phyloP scores from a whole-genome alignment of 495 filamentous ascomycete species.

The Xylaria telfairii region DNA sequence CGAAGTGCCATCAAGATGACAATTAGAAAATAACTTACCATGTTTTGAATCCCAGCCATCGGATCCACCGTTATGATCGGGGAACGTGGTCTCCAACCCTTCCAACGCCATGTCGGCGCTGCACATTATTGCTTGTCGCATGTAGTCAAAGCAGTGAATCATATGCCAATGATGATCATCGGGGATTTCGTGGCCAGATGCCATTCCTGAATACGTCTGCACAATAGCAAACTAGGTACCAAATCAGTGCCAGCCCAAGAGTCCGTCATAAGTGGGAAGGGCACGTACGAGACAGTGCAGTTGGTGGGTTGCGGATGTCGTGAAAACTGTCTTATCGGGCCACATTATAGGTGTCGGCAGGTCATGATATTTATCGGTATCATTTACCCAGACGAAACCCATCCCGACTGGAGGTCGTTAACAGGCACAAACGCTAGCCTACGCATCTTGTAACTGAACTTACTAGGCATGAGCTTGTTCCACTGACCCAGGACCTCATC shows the following conservation, averaged over 20 bases:
- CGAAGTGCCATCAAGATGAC: neutral
- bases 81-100: constrained; percentile 52
- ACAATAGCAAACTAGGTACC: constrained; percentile 47
- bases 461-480: constrained; percentile 53
- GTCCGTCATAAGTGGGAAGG: too few relatives aligned
- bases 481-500: constrained; percentile 48
- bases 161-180: constrained; percentile 58
- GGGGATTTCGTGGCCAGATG: constrained; percentile 44
- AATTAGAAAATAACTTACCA: constrained; percentile 32
- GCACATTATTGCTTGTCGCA: constrained; percentile 55
- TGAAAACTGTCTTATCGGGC: constrained; percentile 56
- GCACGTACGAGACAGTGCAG: constrained; percentile 49
- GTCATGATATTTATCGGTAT: constrained; percentile 52
- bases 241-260: constrained; percentile 7
- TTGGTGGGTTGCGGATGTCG: constrained; percentile 53
- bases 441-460: constrained; percentile 13
- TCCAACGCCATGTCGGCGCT: constrained; percentile 49
- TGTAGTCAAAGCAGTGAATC: constrained; percentile 58
- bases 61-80: constrained; percentile 52
- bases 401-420: constrained; percentile 44
- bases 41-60: constrained; percentile 58
- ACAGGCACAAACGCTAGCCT: neutral
- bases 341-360: constrained; percentile 53
- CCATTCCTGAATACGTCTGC: constrained; percentile 52
- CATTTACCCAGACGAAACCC: constrained; percentile 55